Evolutionary conservation across 331 rosid species (phyloP), one percentile per base, ranked within the genome.

Genomic region (Cucumis variabilis): DNA sequence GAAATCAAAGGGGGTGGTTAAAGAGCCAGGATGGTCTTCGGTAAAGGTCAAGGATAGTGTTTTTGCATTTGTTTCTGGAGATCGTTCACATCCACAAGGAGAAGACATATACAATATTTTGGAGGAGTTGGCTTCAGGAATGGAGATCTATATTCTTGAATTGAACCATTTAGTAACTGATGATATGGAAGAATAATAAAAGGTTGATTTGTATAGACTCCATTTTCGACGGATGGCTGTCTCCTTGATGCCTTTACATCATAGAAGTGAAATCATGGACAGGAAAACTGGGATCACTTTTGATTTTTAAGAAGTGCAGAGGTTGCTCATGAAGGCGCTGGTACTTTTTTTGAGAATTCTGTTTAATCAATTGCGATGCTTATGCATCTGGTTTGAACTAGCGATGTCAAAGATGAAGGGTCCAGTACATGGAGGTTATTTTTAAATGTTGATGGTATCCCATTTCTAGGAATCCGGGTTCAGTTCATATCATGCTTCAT

Each of bases 11-110:
- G 95, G 95, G 11, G 89, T 94, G 87, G 86, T 91, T 70, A 94
- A 95, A 88, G 98, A 95, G 90, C 94, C 92, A 17, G 96, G 96
- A 84, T 93, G 98, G 98, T 96, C 98, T 44, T 93, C 93, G 93
- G 86, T 93, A 69, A 90, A 94, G 86, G 92, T 93, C 76, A 86
- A 88, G 71, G 94, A 90, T 83, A 85, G 50, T 84, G 78, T 90
- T 88, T 92, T 88, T 86, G 87, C 88, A 24, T 94, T 93, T 89
- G 87, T 91, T 85, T 88, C 94, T 4, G 90, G 92, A 55, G 92
- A 91, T 82, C 63, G 85, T 27, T 91, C 93, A 41, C 94, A 92
- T 91, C 92, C 92, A 16, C 92, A 87, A 86, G 90, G 89, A 78
- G 92, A 91, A 87, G 89, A 91, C 62, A 90, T 93, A 83, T 87